phyloP scores from a whole-genome alignment of 495 filamentous ascomycete species.

The Penicillium ochrochloron region DNA sequence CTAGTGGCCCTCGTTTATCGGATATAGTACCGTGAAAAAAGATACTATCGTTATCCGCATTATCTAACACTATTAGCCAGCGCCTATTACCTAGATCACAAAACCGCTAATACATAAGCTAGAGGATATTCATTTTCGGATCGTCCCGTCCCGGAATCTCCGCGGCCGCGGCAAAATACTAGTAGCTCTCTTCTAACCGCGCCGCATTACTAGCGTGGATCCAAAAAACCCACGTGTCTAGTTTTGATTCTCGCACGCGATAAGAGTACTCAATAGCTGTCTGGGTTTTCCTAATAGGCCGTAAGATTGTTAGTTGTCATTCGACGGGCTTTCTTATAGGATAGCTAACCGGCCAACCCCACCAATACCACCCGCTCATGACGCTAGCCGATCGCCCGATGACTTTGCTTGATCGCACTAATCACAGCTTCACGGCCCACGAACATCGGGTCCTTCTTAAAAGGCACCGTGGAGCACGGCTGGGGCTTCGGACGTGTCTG shows the following conservation, averaged over 20 bases:
- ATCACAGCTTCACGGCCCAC: constrained; percentile 7
- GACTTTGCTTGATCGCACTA: constrained; percentile 14
- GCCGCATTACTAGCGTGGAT: constrained; percentile 32
- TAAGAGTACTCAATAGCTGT: constrained; percentile 53
- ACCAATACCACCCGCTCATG: constrained; percentile 28
- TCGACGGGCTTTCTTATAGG: not conserved
- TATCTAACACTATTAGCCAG: constrained; percentile 47
- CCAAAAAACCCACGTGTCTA: constrained; percentile 56
- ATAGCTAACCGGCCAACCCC: constrained; percentile 39
- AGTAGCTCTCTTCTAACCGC: constrained; percentile 48
- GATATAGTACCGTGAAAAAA: constrained; percentile 27
- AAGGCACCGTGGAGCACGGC: constrained; percentile 10
- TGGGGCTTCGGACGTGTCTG: constrained; percentile 9
- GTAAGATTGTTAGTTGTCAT: not conserved
- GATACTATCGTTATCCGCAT: constrained; percentile 27
- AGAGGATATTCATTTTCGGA: constrained; percentile 26
- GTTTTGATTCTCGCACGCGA: constrained; percentile 38
- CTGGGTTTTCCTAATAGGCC: constrained; percentile 56
- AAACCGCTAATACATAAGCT: not conserved
- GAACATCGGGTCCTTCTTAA: constrained; percentile 10
- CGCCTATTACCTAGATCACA: constrained; percentile 11
- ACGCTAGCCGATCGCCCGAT: not conserved
- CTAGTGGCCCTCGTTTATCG: constrained; percentile 12
- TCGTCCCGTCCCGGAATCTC: constrained; percentile 28
- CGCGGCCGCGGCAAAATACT: constrained; percentile 38